These are phyloP conservation scores for Closterium sp. DNA, from an alignment of 139 green algal species.

Conservation along the genomic window DNA sequence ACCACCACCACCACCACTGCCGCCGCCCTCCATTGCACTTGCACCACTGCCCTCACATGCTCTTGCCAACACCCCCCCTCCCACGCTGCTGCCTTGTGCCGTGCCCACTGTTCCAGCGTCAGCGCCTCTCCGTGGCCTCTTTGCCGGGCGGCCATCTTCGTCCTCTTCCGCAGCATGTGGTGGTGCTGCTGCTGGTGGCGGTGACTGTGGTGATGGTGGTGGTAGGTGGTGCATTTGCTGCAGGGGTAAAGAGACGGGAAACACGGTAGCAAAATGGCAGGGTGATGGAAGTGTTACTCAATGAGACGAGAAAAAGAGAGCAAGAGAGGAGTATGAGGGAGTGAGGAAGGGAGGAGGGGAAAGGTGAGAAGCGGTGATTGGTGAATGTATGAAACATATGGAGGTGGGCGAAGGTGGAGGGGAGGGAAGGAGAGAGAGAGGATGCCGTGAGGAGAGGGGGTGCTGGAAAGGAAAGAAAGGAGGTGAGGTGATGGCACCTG, in stretches of 20 bases:
- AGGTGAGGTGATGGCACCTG: background rate
- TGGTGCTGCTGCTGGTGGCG: background rate
- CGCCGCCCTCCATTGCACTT: too few relatives aligned
- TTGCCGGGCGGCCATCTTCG: background rate
- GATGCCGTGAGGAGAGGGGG: too few relatives aligned
- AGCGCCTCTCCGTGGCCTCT: background rate
- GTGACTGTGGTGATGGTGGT: background rate
- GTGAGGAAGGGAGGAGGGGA: background rate
- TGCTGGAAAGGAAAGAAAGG: background rate
- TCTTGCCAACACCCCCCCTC: background rate
- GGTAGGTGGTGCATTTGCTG: background rate
- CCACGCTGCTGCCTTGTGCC: background rate
- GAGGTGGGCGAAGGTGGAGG: background rate
- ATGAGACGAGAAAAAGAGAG: background rate
- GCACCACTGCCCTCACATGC: background rate
- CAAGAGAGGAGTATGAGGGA: background rate
- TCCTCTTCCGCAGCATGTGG: too few relatives aligned
- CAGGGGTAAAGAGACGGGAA: too few relatives aligned
- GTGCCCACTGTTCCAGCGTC: background rate
- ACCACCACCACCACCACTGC: too few relatives aligned
- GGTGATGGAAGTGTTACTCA: background rate
- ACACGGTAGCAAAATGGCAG: too few relatives aligned
- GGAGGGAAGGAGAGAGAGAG: too few relatives aligned
- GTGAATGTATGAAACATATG: background rate
- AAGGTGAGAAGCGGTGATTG: too few relatives aligned